Base-by-base conservation (phyloP, 2,329 filamentous ascomycete genomes). In the Alternaria infectoria region DNA sequence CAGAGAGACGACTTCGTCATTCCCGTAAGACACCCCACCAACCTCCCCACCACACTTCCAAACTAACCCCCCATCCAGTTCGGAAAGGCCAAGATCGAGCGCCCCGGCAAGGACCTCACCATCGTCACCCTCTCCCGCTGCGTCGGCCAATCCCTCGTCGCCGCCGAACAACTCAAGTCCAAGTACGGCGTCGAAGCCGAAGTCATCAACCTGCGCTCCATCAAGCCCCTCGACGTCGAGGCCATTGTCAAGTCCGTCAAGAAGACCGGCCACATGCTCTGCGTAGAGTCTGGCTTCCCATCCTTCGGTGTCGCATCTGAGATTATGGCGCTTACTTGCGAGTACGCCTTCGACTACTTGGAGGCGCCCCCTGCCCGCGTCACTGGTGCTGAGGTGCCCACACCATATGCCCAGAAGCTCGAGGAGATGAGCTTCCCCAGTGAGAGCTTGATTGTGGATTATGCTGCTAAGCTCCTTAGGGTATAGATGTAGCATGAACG, bases 41-140 rank as follows among this genome's bases (percentile, higher is more conserved):
- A 1, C 2, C 1, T 28, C 26, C 25, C 26, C 26, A 28, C 26
- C 4, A 4, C 1, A 28, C 4, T 1, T 3, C 1, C 9, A 11
- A 5, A 28, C 26, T 28, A 28, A 28, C 26, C 1, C 26, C 4
- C 26, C 26, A 2, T 5, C 26, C 2, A 28, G 84, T 93, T 99
- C 80, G 96, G 96, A 82, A 99, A 99, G 87, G 96, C 96, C 83
- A 99, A 99, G 90, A 92, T 99, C 79, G 96, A 99, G 87, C 94
- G 96, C 77, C 86, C 90, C 66, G 96, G 96, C 82, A 97, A 95
- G 85, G 96, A 99, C 81, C 85, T 99, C 72, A 99, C 96, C 78
- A 93, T 99, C 68, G 95, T 99, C 68, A 91, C 94, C 54, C 88
- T 97, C 65, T 98, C 96, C 70, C 93, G 96, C 81, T 97, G 93